Evolutionary conservation across 805 yeast species (phyloP).

Genomic region (Schwanniomyces yamadae): DNA sequence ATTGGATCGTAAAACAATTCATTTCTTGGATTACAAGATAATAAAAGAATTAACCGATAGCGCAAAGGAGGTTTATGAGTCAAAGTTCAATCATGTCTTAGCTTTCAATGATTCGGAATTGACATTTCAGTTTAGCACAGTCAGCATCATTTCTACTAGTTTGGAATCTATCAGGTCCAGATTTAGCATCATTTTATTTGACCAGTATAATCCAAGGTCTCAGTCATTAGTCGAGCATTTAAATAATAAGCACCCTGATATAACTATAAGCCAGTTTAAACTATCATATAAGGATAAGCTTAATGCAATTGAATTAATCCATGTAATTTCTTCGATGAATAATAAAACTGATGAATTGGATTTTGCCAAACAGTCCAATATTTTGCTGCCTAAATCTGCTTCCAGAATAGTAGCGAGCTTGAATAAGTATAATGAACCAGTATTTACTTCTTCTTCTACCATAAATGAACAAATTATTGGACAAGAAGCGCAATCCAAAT

Average conservation of each 20-base stretch:
- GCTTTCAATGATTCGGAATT: constrained; percentile 17
- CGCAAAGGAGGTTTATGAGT: constrained; percentile 10
- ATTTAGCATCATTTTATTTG: constrained; percentile 22
- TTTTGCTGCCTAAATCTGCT: too few relatives aligned
- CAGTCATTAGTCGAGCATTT: background rate
- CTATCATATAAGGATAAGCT: constrained; percentile 20
- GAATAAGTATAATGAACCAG: constrained; percentile 9
- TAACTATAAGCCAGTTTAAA: constrained; percentile 17
- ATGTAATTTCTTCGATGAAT: constrained; percentile 10
- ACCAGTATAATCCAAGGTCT: constrained; percentile 12
- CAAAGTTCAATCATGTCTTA: constrained; percentile 20
- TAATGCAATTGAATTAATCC: constrained; percentile 17
- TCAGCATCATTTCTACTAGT: constrained; percentile 23
- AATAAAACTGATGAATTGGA: background rate
- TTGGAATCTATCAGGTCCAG: constrained; percentile 25
- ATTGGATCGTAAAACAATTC: constrained; percentile 12
- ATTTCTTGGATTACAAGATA: constrained; percentile 13
- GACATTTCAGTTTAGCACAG: constrained; percentile 20
- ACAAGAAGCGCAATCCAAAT: background rate
- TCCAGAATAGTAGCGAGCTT: constrained; percentile 11
- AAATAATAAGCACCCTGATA: constrained; percentile 12
- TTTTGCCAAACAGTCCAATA: background rate
- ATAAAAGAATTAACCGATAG: constrained; percentile 9
- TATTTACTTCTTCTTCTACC: constrained; percentile 2
- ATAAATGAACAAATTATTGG: background rate